These are phyloP conservation scores for Leccinum arenicola DNA, from an alignment of 768 basidiomycete species.

Conservation along the genomic window DNA sequence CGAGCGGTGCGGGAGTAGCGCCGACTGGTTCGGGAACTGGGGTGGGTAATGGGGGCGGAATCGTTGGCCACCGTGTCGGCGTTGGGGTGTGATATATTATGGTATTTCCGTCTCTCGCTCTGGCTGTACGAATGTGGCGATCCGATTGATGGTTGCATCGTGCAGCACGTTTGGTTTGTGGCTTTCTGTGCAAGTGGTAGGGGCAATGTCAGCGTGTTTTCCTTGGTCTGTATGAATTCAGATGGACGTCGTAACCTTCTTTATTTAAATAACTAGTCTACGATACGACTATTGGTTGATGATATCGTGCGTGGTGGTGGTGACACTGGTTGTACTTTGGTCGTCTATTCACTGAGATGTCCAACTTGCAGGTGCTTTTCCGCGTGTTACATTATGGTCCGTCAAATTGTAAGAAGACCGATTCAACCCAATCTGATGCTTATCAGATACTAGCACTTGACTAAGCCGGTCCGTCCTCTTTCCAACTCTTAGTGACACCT, in stretches of 20 bases:
- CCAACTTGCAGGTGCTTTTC: no score
- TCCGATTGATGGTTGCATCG: background rate
- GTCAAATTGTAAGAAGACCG: no score
- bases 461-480: no score
- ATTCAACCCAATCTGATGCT: no score
- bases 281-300: background rate
- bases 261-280: background rate
- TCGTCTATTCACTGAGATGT: background rate
- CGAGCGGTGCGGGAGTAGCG: slow-evolving; percentile 2
- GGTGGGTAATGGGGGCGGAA: background rate
- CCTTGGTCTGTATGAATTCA: background rate
- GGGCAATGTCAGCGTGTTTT: background rate
- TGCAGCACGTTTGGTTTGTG: background rate
- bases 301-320: background rate
- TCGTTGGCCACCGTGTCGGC: slow-evolving; percentile 3
- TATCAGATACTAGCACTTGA: background rate
- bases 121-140: background rate
- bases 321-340: background rate
- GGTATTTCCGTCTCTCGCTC: background rate
- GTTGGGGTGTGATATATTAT: slow-evolving; percentile 6
- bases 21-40: background rate
- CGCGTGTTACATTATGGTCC: no score
- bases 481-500: background rate
- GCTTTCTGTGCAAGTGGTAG: background rate
- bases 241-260: no score